These are phyloP conservation scores for Sporothrix mexicana DNA, from an alignment of 2,329 filamentous ascomycete genomes.

Conservation along the genomic window DNA sequence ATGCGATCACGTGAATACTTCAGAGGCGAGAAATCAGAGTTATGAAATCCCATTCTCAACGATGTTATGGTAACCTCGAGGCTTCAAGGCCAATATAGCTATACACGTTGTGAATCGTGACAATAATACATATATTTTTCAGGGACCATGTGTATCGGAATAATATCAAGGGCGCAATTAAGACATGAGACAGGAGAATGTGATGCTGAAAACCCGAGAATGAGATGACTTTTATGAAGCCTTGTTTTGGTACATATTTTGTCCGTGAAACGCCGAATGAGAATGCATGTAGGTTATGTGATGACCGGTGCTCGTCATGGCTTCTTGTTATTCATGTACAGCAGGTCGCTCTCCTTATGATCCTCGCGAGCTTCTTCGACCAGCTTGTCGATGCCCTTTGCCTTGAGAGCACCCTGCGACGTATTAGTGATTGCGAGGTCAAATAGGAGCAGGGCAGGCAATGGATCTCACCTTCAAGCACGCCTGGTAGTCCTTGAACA, in stretches of 20 bases:
- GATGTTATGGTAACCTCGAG: too few relatives aligned
- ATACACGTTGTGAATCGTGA: too few relatives aligned
- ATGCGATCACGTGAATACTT: slow-evolving; percentile 20
- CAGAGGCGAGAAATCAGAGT: not conserved
- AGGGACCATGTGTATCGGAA: too few relatives aligned
- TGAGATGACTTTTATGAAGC: not conserved
- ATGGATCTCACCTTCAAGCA: slow-evolving; percentile 73
- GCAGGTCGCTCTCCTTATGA: slow-evolving; percentile 82
- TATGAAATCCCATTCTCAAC: too few relatives aligned
- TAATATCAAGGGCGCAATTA: too few relatives aligned
- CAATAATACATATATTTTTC: too few relatives aligned
- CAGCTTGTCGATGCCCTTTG: slow-evolving; percentile 90
- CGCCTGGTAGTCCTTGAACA: slow-evolving; percentile 88
- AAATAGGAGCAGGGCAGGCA: not conserved
- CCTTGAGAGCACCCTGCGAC: slow-evolving; percentile 78
- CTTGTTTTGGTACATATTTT: not conserved
- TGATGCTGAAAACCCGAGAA: slow-evolving; percentile 8
- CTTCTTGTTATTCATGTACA: slow-evolving; percentile 55
- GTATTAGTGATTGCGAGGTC: not conserved
- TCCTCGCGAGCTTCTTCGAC: slow-evolving; percentile 89
- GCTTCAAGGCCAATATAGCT: too few relatives aligned
- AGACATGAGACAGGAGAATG: slow-evolving; percentile 1
- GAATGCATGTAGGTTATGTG: not conserved
- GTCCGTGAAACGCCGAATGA: not conserved
- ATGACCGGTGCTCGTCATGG: slow-evolving; percentile 43